phyloP scores from a whole-genome alignment of 1,284 basidiomycete species.

The Pascua sp. region DNA sequence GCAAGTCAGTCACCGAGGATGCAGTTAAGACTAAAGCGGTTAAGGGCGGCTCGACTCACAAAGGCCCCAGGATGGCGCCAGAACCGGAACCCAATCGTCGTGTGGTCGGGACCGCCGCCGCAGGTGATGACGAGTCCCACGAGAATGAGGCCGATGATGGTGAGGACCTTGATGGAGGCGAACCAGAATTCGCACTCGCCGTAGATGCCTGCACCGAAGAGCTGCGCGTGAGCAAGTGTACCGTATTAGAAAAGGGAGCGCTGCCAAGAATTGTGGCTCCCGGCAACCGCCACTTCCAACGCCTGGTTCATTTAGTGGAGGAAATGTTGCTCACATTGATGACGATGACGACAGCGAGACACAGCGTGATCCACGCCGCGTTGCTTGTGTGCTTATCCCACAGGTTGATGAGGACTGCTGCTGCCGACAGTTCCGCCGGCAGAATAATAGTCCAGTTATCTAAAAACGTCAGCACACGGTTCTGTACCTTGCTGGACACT shows the following conservation, averaged over 20 bases:
- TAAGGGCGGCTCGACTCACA: too few relatives aligned
- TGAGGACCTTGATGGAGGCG: constrained; percentile 11
- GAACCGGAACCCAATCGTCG: constrained; percentile 26
- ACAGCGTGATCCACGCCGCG: constrained; percentile 40
- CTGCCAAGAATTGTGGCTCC: too few relatives aligned
- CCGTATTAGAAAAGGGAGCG: neutral
- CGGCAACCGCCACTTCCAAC: too few relatives aligned
- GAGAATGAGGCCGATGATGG: constrained; percentile 1
- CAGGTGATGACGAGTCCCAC: constrained; percentile 2
- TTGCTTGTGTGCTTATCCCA: constrained; percentile 61
- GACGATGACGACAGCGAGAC: constrained; percentile 4
- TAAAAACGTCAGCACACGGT: too few relatives aligned
- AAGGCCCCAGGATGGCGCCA: constrained; percentile 43
- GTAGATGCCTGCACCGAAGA: constrained; percentile 66
- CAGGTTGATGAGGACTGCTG: constrained; percentile 70
- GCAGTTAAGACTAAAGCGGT: too few relatives aligned
- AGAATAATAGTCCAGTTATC: constrained; percentile 57
- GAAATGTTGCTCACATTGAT: constrained; percentile 40
- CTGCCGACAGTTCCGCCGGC: constrained; percentile 73
- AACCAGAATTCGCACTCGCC: constrained; percentile 57
- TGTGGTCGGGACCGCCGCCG: constrained; percentile 28
- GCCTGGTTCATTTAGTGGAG: neutral
- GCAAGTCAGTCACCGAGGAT: too few relatives aligned
- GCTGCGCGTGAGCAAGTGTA: constrained; percentile 52
- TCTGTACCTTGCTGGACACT: too few relatives aligned